phyloP scores from a whole-genome alignment of 352 stramenopile species.

The Globisporangium megalacanthum region DNA sequence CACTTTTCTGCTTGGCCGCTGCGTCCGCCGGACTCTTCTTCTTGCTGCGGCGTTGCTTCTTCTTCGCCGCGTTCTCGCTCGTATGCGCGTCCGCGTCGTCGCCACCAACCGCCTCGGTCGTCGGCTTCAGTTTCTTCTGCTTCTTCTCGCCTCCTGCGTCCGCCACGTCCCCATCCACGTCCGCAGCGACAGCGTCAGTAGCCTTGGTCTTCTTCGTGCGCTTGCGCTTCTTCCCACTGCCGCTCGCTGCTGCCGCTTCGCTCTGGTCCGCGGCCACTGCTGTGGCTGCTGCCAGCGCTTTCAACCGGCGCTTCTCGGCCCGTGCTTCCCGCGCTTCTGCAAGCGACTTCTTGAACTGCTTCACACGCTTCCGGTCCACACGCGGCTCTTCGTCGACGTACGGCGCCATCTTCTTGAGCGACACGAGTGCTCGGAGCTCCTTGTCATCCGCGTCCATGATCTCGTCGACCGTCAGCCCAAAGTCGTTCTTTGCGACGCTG shows the following conservation, averaged over 20 bases:
- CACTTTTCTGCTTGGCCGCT: constrained; percentile 22
- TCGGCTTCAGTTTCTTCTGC: not conserved
- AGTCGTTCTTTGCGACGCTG: constrained; percentile 93
- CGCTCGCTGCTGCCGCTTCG: constrained; percentile 3
- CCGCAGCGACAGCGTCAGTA: not conserved
- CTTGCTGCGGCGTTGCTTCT: constrained; percentile 56
- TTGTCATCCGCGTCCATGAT: constrained; percentile 97
- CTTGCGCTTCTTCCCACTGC: constrained; percentile 60
- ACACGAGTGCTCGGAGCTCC: constrained; percentile 95
- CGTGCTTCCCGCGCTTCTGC: constrained; percentile 32
- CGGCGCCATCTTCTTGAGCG: constrained; percentile 95
- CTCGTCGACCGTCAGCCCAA: constrained; percentile 95
- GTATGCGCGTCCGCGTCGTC: too few relatives aligned
- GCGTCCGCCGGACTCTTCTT: constrained; percentile 22
- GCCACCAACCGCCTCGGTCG: not conserved
- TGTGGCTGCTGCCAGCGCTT: constrained; percentile 12
- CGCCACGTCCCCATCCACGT: not conserved
- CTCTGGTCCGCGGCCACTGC: not conserved
- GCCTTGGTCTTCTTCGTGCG: constrained; percentile 58
- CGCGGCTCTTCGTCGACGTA: constrained; percentile 88
- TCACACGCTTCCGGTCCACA: constrained; percentile 67
- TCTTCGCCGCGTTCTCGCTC: constrained; percentile 14
- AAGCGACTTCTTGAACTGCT: constrained; percentile 67
- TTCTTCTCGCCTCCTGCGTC: not conserved
- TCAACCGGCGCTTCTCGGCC: constrained; percentile 30